Conservation (phyloP, 2,329 filamentous ascomycete genomes). For the Neocucurbitaria cava region DNA sequence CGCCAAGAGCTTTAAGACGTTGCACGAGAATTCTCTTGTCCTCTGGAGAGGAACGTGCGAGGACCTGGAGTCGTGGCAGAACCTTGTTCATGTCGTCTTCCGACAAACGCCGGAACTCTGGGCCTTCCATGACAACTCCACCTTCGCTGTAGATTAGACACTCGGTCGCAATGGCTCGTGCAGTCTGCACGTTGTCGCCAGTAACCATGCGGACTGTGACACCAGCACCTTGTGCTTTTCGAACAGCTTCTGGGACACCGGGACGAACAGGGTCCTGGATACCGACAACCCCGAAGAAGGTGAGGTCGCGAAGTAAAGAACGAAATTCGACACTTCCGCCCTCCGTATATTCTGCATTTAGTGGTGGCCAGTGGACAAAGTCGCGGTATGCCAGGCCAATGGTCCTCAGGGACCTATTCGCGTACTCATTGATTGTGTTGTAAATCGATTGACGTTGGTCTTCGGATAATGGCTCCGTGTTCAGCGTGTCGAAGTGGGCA, state of each 20-base stretch:
- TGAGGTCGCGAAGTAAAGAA: constrained; percentile 59
- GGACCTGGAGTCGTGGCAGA: constrained; percentile 81
- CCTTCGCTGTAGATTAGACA: constrained; percentile 85
- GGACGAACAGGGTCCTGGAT: constrained; percentile 96
- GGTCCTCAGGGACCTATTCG: constrained; percentile 50
- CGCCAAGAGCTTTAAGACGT: constrained; percentile 84
- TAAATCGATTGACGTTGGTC: constrained; percentile 27
- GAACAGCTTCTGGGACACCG: constrained; percentile 84
- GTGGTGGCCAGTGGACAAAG: constrained; percentile 46
- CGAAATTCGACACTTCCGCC: constrained; percentile 29
- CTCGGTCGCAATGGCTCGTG: constrained; percentile 93
- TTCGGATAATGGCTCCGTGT: constrained; percentile 22
- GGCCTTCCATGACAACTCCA: constrained; percentile 82
- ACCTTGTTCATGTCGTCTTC: constrained; percentile 79
- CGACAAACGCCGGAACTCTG: constrained; percentile 86
- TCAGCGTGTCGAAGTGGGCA: constrained; percentile 23
- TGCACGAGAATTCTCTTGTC: constrained; percentile 97
- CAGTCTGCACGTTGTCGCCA: constrained; percentile 94
- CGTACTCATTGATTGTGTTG: constrained; percentile 47
- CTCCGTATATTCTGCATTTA: constrained; percentile 22
- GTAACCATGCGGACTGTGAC: constrained; percentile 97
- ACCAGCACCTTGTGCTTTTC: constrained; percentile 86
- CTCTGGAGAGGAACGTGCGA: constrained; percentile 92
- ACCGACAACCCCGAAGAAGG: constrained; percentile 85
- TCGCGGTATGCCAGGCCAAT: constrained; percentile 53